These are phyloP conservation scores for Protostelium mycophagum DNA, from an alignment of 78 protist genomes.

Conservation along the genomic window DNA sequence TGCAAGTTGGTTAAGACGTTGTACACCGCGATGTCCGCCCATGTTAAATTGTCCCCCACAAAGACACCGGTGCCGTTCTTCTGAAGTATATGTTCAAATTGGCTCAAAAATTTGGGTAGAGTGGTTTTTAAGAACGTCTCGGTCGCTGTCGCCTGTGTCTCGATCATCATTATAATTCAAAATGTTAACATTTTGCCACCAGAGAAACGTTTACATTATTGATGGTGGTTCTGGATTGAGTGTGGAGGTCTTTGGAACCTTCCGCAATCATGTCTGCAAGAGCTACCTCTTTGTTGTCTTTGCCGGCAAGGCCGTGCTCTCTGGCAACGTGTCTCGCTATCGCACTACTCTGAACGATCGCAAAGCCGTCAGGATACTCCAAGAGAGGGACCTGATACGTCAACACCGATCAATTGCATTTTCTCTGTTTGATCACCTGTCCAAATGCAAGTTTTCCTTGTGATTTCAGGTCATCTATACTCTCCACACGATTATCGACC, in stretches of 20 bases:
- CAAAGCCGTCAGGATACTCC: background rate
- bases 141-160: background rate
- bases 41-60: background rate
- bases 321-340: background rate
- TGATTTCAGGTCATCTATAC: background rate
- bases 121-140: background rate
- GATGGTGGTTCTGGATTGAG: background rate
- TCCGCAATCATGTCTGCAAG: background rate
- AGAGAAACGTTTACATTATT: too few relatives aligned
- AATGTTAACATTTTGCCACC: background rate
- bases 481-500: background rate
- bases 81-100: background rate
- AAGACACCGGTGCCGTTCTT: background rate
- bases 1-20: background rate
- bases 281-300: background rate
- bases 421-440: background rate
- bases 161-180: background rate
- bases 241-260: background rate
- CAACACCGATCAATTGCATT: background rate
- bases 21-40: background rate
- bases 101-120: background rate
- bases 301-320: background rate
- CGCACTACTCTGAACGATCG: background rate
- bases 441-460: background rate
- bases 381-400: background rate